A percentile compares a stretch with the other conserved stretches of the same genome.
Evolutionary conservation across 805 yeast genomes (phyloP).

Genomic region (Jamesozyma lodderae): DNA sequence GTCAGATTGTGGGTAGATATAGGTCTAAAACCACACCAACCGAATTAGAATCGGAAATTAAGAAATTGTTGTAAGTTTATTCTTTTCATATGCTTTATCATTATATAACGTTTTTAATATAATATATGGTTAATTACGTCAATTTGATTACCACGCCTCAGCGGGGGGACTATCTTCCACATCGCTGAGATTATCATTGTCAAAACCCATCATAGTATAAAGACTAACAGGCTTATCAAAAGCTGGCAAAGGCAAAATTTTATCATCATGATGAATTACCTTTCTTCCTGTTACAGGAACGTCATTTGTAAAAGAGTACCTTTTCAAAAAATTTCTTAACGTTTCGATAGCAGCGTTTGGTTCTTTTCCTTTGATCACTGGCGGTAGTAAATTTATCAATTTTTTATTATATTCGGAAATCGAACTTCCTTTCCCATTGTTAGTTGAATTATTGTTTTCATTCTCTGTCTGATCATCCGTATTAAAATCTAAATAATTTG

Average conservation of each 20-base stretch:
- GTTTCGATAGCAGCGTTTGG: constrained; percentile 21
- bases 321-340: constrained; percentile 18
- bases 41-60: constrained; percentile 48
- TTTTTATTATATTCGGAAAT: constrained; percentile 12
- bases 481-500: neutral
- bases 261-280: constrained; percentile 16
- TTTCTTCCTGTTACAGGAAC: constrained; percentile 21
- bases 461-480: constrained; percentile 4
- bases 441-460: neutral
- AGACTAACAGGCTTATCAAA: constrained; percentile 4
- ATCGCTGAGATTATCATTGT: neutral
- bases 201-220: neutral
- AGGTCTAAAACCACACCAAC: constrained; percentile 63
- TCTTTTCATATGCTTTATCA: neutral
- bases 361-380: constrained; percentile 9
- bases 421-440: neutral
- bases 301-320: constrained; percentile 17
- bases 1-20: constrained; percentile 50
- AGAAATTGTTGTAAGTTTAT: constrained; percentile 31
- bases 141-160: too few species aligned
- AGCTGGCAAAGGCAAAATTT: constrained; percentile 17
- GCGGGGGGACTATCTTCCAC: too few species aligned
- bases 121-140: too few species aligned
- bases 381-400: constrained; percentile 20
- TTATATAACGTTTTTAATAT: too few species aligned